Base-by-base conservation (phyloP, 169 alveolate genomes). In the Toxoplasma gondii region DNA sequence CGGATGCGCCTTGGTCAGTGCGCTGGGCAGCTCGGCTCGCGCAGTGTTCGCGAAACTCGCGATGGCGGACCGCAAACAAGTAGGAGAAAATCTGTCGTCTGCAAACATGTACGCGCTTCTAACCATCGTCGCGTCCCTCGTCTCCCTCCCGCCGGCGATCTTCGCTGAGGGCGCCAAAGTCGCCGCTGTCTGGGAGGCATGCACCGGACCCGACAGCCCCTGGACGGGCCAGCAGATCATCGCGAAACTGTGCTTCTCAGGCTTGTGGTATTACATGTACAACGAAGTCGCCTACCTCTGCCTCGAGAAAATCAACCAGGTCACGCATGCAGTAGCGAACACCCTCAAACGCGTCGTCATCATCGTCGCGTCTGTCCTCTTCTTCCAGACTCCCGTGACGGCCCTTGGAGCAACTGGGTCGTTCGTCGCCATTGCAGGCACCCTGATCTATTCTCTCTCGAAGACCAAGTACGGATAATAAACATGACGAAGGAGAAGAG, bases 261-360 rank as follows among this genome's bases (percentile, higher is more conserved):
- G 96, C 34, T 88, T 96, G 44, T 96, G 98, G 97, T 97, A 97
- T 92, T 97, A 96, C 94, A 58, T 94, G 31, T 96, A 97, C 93
- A 97, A 97, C 92, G 98, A 97, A 93, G 96, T 97, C 41, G 97
- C 98, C 16, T 97, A 96, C 93, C 95, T 96, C 83, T 97, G 98
- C 86, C 94, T 97, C 36, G 97, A 97, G 44, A 96, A 93, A 74
- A 95, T 97, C 36, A 97, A 96, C 83, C 98, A 96, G 92, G 97
- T 97, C 49, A 95, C 98, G 24, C 98, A 97, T 94, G 97, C 98
- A 2, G 96, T 97, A 39, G 97, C 98, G 29, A 97, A 97, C 93
- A 96, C 98, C 1, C 81, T 97, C 83, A 97, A 97, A 95, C 87
- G 98, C 38, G 96, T 97, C 27, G 97, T 97, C 78, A 96, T 97